Evolutionary conservation across 306 rosid species (phyloP).

Genomic region (Prosopis cineraria): DNA sequence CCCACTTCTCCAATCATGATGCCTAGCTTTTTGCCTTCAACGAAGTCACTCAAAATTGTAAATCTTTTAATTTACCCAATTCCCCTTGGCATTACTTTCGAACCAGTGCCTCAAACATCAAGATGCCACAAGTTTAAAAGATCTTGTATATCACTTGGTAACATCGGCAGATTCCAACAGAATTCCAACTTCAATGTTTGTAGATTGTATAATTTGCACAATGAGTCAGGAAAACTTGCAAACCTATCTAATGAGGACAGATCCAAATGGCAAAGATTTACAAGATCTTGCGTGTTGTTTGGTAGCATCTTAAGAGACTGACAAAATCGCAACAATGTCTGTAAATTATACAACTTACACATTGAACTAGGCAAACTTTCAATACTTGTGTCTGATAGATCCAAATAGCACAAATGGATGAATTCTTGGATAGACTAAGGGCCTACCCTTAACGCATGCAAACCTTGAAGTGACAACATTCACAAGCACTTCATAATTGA

Average conservation of each 20-base stretch:
- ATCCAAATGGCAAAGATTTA: conserved; percentile 1
- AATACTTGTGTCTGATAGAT: fast-evolving
- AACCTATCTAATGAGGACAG: conserved; percentile 27
- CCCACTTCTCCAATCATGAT: background rate
- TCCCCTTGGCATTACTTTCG: conserved; percentile 4
- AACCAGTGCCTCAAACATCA: background rate
- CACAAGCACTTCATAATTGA: background rate
- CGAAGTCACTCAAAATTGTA: background rate
- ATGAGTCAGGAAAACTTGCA: background rate
- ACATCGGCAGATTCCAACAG: background rate
- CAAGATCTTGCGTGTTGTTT: background rate
- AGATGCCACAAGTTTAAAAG: conserved; percentile 26
- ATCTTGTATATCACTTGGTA: background rate
- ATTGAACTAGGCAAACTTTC: background rate
- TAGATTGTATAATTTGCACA: conserved; percentile 25
- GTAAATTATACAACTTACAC: conserved; percentile 26
- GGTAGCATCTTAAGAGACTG: background rate
- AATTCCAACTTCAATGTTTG: background rate
- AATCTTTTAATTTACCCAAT: background rate
- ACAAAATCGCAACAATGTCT: background rate
- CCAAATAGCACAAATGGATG: conserved; percentile 6
- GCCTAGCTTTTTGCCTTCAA: background rate
- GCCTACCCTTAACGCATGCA: background rate
- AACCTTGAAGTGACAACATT: background rate
- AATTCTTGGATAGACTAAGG: conserved; percentile 1